Base-by-base conservation (phyloP, 768 basidiomycete species). In the Lactarius sanguifluus region DNA sequence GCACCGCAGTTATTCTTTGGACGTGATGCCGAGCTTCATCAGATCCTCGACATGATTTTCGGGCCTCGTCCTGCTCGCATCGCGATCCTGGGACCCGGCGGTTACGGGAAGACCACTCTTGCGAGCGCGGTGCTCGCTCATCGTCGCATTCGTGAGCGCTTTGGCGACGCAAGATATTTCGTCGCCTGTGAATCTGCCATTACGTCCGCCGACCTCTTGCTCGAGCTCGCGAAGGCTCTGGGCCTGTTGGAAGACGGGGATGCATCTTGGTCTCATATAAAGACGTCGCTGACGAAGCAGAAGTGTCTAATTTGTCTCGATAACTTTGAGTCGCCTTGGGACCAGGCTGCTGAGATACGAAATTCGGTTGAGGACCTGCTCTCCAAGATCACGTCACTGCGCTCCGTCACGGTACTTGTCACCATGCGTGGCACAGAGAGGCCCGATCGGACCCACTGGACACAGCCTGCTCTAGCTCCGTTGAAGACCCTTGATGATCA, bases 311-410 rank as follows among this genome's bases (percentile, higher is more conserved):
- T 81, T 28, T 63, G 80, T 23, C 72, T 81, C 5, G 79, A 80
- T 64, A 81, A 80, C 62, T 79, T 81, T 61, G 80, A 81, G 71
- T 78, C 79, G 16, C 74, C 76, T 12, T 79, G 78, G 79, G 72
- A 77, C 61, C 65, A 68, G 41, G 67, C 61, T 18, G 59, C 28
- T 5, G 34, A 36, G 15, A 54, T 23, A 1, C 40, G 38, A 36
- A 20, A 30, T 25, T 36, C 65, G 20, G 65, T 66, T 9, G 59
- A 66, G 20, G 52, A 54, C 25, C 13, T 66, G 16, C 54, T 66
- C 9, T 43, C 38, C 8, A 34, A 30, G 15, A 32, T 66, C 20
- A 61, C 65, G 23, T 28, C 25, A 34, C 20, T 66, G 16, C 20
- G 6, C 10, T 25, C 3, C 5, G 40, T 55, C 28, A 61, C 65